Conservation (phyloP, 2,329 filamentous ascomycete species). For the Rhynchosporium graminicola region DNA sequence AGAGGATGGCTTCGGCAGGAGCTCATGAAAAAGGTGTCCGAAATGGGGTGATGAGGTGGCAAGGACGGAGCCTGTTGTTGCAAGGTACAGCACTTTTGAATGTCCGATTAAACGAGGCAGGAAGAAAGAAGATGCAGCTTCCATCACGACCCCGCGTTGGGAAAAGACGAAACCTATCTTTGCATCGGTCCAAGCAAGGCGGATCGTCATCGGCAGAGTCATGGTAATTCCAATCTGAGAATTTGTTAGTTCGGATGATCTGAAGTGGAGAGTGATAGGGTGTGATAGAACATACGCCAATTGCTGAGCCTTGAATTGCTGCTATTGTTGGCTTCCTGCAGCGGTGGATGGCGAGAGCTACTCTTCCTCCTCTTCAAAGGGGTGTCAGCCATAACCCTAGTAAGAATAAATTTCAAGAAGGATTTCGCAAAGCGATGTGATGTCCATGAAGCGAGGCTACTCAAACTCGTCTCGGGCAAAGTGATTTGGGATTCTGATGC, state of each 20-base stretch:
- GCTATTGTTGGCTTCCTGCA: slow-evolving; percentile 59
- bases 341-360: slow-evolving; percentile 40
- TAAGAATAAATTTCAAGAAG: neutral
- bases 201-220: slow-evolving; percentile 52
- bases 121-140: slow-evolving; percentile 71
- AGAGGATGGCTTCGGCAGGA: slow-evolving; percentile 43
- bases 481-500: too few relatives aligned
- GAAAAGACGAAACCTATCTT: slow-evolving; percentile 76
- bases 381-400: neutral
- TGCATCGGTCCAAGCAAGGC: slow-evolving; percentile 45
- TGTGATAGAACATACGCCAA: slow-evolving; percentile 1
- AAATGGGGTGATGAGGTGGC: slow-evolving; percentile 44
- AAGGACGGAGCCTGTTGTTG: slow-evolving; percentile 66
- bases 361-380: slow-evolving; percentile 2
- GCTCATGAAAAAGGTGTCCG: too few relatives aligned
- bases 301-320: slow-evolving; percentile 42
- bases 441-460: too few relatives aligned
- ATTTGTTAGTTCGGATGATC: neutral
- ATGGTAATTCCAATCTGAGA: slow-evolving; percentile 51
- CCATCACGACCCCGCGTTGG: slow-evolving; percentile 68
- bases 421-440: too few relatives aligned
- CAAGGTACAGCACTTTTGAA: slow-evolving; percentile 61
- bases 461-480: too few relatives aligned
- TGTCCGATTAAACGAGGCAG: slow-evolving; percentile 68
- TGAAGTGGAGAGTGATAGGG: neutral